Conservation (phyloP, 2,329 filamentous ascomycete species). For the Microsporum audouinii region DNA sequence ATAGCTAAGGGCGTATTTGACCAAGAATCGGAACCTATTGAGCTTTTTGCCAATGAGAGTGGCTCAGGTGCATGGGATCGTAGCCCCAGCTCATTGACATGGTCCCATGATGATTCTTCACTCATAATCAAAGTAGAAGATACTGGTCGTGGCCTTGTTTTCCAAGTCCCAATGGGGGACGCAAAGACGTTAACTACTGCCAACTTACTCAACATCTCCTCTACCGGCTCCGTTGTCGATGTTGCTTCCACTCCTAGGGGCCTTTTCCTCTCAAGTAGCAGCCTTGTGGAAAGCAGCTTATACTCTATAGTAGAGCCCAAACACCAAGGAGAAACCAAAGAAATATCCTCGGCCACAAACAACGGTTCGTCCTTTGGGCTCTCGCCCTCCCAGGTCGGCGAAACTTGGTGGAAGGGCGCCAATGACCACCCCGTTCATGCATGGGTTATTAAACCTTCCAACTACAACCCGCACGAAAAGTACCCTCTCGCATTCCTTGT, state of each 20-base stretch:
- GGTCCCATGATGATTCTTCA: conserved; percentile 32
- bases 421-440: conserved; percentile 35
- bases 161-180: conserved; percentile 26
- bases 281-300: conserved; percentile 34
- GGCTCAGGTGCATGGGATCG: conserved; percentile 33
- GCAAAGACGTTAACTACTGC: conserved; percentile 19
- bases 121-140: conserved; percentile 34
- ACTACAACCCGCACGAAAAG: conserved; percentile 35
- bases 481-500: conserved; percentile 46
- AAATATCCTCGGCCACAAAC: conserved; percentile 31
- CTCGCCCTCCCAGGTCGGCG: conserved; percentile 31
- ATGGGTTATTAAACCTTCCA: conserved; percentile 39
- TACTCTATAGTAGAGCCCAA: conserved; percentile 33
- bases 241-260: conserved; percentile 27
- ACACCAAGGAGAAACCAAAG: conserved; percentile 19
- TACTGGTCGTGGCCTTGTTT: conserved; percentile 33
- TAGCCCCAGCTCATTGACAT: conserved; percentile 32
- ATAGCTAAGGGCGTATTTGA: conserved; percentile 32
- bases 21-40: conserved; percentile 16
- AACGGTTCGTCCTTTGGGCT: conserved; percentile 33
- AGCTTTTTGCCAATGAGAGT: conserved; percentile 29
- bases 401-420: conserved; percentile 38
- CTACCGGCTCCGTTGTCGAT: conserved; percentile 32
- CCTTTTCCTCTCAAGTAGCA: conserved; percentile 35
- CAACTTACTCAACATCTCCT: conserved; percentile 28